These are phyloP conservation scores for Hyphopichia pseudoburtonii DNA, from an alignment of 1,139 yeast genomes.

Conservation along the genomic window DNA sequence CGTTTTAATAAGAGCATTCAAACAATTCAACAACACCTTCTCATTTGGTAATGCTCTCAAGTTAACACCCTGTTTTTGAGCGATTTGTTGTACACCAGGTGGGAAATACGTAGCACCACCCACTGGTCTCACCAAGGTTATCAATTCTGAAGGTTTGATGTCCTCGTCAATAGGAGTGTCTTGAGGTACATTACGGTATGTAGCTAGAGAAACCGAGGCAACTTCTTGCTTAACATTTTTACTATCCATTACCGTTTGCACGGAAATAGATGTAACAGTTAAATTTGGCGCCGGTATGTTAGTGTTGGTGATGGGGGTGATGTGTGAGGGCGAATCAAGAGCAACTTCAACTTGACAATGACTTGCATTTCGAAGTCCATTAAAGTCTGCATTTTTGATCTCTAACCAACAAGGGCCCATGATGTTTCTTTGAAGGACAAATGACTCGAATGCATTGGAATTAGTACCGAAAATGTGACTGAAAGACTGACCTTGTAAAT, in stretches of 20 bases:
- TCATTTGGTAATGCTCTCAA: constrained; percentile 70
- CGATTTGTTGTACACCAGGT: constrained; percentile 64
- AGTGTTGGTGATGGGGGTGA: constrained; percentile 53
- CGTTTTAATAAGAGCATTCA: constrained; percentile 68
- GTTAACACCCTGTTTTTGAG: constrained; percentile 48
- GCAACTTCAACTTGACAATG: constrained; percentile 80
- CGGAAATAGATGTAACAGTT: constrained; percentile 71
- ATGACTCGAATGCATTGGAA: constrained; percentile 76
- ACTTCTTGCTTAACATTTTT: constrained; percentile 80
- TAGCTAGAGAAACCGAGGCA: constrained; percentile 76
- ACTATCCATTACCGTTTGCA: constrained; percentile 76
- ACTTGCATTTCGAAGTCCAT: constrained; percentile 61
- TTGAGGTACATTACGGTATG: constrained; percentile 64
- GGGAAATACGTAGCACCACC: constrained; percentile 59
- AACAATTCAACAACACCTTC: constrained; percentile 66
- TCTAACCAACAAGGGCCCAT: constrained; percentile 99
- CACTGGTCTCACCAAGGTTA: constrained; percentile 78
- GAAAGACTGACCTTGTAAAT: constrained; percentile 74
- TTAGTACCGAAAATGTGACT: constrained; percentile 78
- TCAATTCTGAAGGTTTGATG: constrained; percentile 52
- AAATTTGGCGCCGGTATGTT: constrained; percentile 55
- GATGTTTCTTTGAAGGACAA: constrained; percentile 75
- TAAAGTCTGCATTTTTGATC: constrained; percentile 62
- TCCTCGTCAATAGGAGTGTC: constrained; percentile 66
- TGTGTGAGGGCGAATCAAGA: constrained; percentile 47